Evolutionary conservation across 495 filamentous ascomycete genomes (phyloP), one percentile per base, ranked within the genome.

Genomic region (Cladorrhinum samala): DNA sequence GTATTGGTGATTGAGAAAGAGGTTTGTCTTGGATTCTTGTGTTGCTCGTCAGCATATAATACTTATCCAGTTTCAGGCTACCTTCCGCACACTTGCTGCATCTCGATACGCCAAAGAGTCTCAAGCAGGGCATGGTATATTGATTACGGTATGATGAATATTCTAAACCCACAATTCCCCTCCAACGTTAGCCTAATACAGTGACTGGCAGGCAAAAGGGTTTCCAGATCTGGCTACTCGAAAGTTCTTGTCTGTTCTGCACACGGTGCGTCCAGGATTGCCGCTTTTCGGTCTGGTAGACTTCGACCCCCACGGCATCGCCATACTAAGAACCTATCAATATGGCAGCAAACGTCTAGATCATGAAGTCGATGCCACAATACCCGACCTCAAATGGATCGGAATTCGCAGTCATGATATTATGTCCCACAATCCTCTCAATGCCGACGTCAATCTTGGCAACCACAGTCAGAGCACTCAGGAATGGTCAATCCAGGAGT

Each of bases 131-230:
- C 56, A 56, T 16, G 63, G 59, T 2, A 55, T 73, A 17, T 25
- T 69, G 8, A 36, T 79, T 5, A 77, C 68, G 2, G 51, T 66
- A 51, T 19, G 65, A 14, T 23, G 18, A 46, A 25, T 25, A 8
- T 18, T 30, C 1, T 9, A 46, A 3, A 41, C 21, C n/a, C n/a
- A n/a, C n/a, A n/a, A n/a, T n/a, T n/a, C n/a, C n/a, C n/a, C n/a
- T n/a, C n/a, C n/a, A n/a, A n/a, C n/a, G n/a, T n/a, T n/a, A n/a
- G n/a, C n/a, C n/a, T n/a, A n/a, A n/a, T n/a, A n/a, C n/a, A n/a
- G n/a, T n/a, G n/a, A n/a, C n/a, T n/a, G n/a, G n/a, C n/a, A 89
- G 89, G 88, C 82, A 1, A 97, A 96, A 74, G 93, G 93, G 0
- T 97, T 94, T 66, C 91, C 93, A 0, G 93, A 98, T 61, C 74